Base-by-base conservation (phyloP, 2,329 filamentous ascomycete species). In the Alternaria angustiovoidea region DNA sequence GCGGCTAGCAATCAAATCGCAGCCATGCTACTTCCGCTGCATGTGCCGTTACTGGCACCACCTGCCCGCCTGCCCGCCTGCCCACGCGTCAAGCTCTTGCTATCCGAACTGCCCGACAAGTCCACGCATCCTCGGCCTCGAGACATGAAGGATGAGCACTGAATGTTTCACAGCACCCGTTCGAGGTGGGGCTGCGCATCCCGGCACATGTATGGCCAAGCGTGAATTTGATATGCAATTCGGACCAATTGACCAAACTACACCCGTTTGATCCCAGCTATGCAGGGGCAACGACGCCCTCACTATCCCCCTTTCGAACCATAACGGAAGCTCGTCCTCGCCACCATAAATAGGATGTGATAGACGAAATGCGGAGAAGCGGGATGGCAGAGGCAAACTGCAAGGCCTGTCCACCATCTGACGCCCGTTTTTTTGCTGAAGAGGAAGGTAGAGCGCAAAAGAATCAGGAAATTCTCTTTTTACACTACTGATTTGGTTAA, bases 361-460 rank as follows among this genome's bases (percentile, higher is more conserved):
- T 72, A 66, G 62, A 69, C 67, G 60, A 72, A 76, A 71, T 77
- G 74, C 73, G 74, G 74, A 77, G 74, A 76, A 74, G 69, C 60
- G 61, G 69, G 69, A 66, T 63, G 34, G 44, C 61, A 58, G 57
- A 65, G 55, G 60, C 64, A 68, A 62, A 51, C 38, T 41, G 36
- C 34, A 53, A 43, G 38, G 39, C 3, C 41, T 38, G 44, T 51
- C 60, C 57, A 57, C 54, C 49, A 51, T 54, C 51, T 56, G 51
- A 46, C 47, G 34, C 36, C 18, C 26, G 39, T 18, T 18, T 51
- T 28, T 28, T 7, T 54, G 42, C 51, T 43, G 44, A 34, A 39
- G 49, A 7, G 30, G 24, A 41, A 22, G 53, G 36, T 41, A 24
- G 34, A 51, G 49, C 36, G 36, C 49, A 14, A 51, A 11, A 41